Evolutionary conservation across 345 rosid genomes (phyloP).

Genomic region (Citrus maxima): DNA sequence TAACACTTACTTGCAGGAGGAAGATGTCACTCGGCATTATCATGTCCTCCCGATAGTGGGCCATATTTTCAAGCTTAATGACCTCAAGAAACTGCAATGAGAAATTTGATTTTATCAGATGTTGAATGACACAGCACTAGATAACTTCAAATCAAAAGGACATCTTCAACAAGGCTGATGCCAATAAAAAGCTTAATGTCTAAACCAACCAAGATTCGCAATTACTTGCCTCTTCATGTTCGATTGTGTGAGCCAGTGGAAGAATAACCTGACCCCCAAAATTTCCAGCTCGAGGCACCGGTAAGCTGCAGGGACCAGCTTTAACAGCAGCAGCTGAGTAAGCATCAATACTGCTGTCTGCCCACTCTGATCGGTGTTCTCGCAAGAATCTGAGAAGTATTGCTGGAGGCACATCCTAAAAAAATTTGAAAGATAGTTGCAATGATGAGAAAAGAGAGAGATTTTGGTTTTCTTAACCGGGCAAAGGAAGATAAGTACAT

Average conservation of each 20-base stretch:
- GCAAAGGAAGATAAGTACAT: not conserved
- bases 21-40: conserved; percentile 87
- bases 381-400: conserved; percentile 85
- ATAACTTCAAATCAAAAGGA: not conserved
- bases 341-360: conserved; percentile 86
- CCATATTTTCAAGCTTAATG: conserved; percentile 78
- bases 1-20: conserved; percentile 74
- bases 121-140: not conserved
- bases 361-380: conserved; percentile 99
- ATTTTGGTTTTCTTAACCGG: not conserved
- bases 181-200: not conserved
- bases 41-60: conserved; percentile 84
- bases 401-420: conserved; percentile 95
- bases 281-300: conserved; percentile 72
- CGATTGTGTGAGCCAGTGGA: conserved; percentile 95
- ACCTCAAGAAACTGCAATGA: conserved; percentile 80
- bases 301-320: conserved; percentile 78
- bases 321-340: conserved; percentile 92
- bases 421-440: not conserved
- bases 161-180: not conserved
- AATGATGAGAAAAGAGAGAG: not conserved
- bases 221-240: conserved; percentile 79
- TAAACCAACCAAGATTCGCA: not conserved
- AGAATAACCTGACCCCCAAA: conserved; percentile 95
- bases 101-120: not conserved